These are phyloP conservation scores for Phytopythium litorale DNA, from an alignment of 352 stramenopile genomes.

Conservation along the genomic window DNA sequence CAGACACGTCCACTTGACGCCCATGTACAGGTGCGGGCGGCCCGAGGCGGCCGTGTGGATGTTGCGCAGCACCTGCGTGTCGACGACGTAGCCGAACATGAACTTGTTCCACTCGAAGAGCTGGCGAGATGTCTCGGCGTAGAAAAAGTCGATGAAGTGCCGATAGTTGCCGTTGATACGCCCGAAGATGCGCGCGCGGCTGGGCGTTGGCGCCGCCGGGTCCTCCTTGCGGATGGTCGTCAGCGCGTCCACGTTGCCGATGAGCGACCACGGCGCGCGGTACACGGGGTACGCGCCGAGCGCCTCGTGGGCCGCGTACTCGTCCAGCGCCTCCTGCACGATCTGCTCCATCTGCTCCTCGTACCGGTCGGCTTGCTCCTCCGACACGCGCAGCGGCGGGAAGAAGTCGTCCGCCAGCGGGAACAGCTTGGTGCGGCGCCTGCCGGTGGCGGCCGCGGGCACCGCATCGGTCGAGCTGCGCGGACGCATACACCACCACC, in stretches of 20 bases:
- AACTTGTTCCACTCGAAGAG: constrained; percentile 70
- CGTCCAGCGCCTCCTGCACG: constrained; percentile 36
- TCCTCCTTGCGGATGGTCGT: constrained; percentile 35
- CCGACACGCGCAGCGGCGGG: constrained; percentile 25
- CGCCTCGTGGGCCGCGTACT: constrained; percentile 40
- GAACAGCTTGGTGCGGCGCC: constrained; percentile 19
- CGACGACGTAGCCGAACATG: constrained; percentile 57
- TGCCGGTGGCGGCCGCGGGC: background rate
- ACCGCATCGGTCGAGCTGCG: background rate
- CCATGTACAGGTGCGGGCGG: constrained; percentile 55
- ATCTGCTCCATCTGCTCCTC: constrained; percentile 35
- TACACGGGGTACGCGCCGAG: constrained; percentile 33
- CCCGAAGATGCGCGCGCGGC: constrained; percentile 46
- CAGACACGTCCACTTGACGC: constrained; percentile 80
- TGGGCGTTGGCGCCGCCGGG: constrained; percentile 9
- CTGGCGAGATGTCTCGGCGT: constrained; percentile 45
- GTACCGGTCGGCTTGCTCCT: constrained; percentile 21
- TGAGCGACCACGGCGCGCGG: constrained; percentile 26
- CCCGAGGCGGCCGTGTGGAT: constrained; percentile 54
- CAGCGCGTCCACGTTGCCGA: constrained; percentile 33
- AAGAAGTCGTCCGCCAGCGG: constrained; percentile 42
- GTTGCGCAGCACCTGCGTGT: constrained; percentile 66
- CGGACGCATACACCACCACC: no score
- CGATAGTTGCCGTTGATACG: constrained; percentile 57
- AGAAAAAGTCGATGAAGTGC: constrained; percentile 67